Evolutionary conservation across 768 basidiomycete species (phyloP), one percentile per base, ranked within the genome.

Genomic region (Boletus tomentosulus): DNA sequence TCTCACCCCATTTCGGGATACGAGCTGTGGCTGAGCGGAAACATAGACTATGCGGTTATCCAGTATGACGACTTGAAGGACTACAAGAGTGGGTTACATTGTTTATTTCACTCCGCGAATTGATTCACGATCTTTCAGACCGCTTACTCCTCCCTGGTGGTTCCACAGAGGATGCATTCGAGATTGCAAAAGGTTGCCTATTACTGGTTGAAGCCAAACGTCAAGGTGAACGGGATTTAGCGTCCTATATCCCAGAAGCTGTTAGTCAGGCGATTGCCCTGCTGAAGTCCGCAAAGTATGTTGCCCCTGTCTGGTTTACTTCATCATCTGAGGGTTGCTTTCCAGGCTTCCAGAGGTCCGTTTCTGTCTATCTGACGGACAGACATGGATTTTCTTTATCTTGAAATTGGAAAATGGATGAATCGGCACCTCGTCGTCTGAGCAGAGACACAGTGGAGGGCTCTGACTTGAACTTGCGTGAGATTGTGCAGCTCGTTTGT

Each of bases 341-440:
- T 34, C 19, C 19, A 46, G 31, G 3, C 33, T 47, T 33, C 12
- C 46, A 6, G 46, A 47, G 22, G 46, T 34, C 33, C 33, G 22
- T 34, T 47, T 47, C 46, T 47, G 46, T 34, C 46, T 47, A 34
- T n/a, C n/a, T n/a, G n/a, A n/a, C n/a, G n/a, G n/a, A n/a, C n/a
- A n/a, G n/a, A n/a, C n/a, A n/a, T n/a, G 31, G 46, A 33, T 47
- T 8, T 47, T 47, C 46, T 45, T 45, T 31, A 9, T 46, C 30
- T 22, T 46, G 45, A 46, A 46, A n/a, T 46, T 10, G 9, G 45
- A 46, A 31, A n/a, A 46, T 11, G 30, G 45, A 46, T 46, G 30
- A 46, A 30, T 33, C 30, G 8, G 28, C 45, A 33, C 1, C 45
- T 19, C 30, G 6, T 6, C n/a, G 19, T 46, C 19, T 33, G 30